Evolutionary conservation across 768 basidiomycete species (phyloP).

Genomic region (Dentipellis sp.): DNA sequence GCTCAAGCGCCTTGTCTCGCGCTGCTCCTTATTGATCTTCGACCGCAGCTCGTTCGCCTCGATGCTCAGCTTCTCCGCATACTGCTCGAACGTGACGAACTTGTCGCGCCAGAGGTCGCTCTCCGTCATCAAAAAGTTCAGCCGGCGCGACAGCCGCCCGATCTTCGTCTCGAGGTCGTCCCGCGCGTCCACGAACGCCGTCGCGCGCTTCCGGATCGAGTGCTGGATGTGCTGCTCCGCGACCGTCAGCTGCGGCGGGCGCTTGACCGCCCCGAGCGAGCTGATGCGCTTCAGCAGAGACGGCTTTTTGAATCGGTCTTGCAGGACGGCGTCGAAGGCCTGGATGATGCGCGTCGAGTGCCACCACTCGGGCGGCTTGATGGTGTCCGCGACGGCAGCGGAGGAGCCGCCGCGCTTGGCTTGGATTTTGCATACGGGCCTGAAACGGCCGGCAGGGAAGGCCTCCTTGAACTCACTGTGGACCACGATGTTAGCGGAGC

Average conservation of each 20-base stretch:
- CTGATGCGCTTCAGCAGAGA: slow-evolving; percentile 80
- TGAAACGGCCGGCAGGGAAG: slow-evolving; percentile 86
- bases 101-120: slow-evolving; percentile 88
- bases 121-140: slow-evolving; percentile 90
- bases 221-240: slow-evolving; percentile 83
- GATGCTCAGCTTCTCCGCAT: slow-evolving; percentile 81
- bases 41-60: slow-evolving; percentile 79
- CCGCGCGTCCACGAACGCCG: slow-evolving; percentile 86
- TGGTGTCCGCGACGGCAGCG: slow-evolving; percentile 79
- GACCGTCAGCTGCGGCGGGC: slow-evolving; percentile 54
- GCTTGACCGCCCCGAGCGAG: slow-evolving; percentile 60
- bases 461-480: slow-evolving; percentile 88
- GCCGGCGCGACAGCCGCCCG: slow-evolving; percentile 71
- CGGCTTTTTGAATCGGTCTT: slow-evolving; percentile 89
- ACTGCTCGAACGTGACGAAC: slow-evolving; percentile 89
- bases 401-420: slow-evolving; percentile 74
- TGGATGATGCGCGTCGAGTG: slow-evolving; percentile 84
- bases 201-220: slow-evolving; percentile 89
- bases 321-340: slow-evolving; percentile 81
- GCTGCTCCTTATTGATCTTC: slow-evolving; percentile 88
- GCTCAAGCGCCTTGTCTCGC: slow-evolving; percentile 79
- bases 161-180: slow-evolving; percentile 94
- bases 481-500: neutral
- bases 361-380: slow-evolving; percentile 93
- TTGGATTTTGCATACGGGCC: slow-evolving; percentile 86